Conservation (phyloP, 2,329 filamentous ascomycete species). For the Colletotrichum siamense region DNA sequence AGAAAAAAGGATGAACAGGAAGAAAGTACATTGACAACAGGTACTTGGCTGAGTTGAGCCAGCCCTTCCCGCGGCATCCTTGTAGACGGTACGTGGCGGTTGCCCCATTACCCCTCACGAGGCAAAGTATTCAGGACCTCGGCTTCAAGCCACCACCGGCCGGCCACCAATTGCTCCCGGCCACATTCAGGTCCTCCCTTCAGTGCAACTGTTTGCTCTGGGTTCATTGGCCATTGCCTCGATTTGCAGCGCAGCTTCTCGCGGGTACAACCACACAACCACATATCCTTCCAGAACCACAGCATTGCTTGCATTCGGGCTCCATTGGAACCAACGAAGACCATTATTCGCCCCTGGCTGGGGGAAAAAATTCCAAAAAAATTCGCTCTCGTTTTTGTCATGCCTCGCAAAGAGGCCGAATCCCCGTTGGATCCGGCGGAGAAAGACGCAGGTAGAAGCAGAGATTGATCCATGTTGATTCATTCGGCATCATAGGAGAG, state of each 20-base stretch:
- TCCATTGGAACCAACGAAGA: background rate
- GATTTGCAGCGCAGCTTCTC: background rate
- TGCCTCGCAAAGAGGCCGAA: background rate
- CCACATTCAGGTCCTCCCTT: background rate
- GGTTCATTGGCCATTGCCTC: background rate
- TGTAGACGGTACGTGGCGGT: background rate
- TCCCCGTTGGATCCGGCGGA: background rate
- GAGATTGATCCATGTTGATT: conserved; percentile 8
- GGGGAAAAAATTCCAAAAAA: background rate
- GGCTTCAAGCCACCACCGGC: background rate
- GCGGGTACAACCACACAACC: background rate
- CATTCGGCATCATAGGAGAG: background rate
- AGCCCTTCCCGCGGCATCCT: background rate
- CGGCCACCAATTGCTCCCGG: conserved; percentile 10
- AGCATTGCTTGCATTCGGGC: conserved; percentile 4
- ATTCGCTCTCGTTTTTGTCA: background rate
- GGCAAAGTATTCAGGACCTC: conserved; percentile 9
- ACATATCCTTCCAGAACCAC: background rate
- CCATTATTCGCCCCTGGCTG: background rate
- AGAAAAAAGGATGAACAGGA: background rate
- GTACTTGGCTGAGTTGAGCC: background rate
- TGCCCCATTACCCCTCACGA: background rate
- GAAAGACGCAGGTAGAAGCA: background rate
- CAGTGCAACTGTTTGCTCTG: background rate
- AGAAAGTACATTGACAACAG: background rate